Evolutionary conservation across 2,329 filamentous ascomycete species (phyloP), one percentile per base, ranked within the genome.

Genomic region (Arthroderma uncinatum): DNA sequence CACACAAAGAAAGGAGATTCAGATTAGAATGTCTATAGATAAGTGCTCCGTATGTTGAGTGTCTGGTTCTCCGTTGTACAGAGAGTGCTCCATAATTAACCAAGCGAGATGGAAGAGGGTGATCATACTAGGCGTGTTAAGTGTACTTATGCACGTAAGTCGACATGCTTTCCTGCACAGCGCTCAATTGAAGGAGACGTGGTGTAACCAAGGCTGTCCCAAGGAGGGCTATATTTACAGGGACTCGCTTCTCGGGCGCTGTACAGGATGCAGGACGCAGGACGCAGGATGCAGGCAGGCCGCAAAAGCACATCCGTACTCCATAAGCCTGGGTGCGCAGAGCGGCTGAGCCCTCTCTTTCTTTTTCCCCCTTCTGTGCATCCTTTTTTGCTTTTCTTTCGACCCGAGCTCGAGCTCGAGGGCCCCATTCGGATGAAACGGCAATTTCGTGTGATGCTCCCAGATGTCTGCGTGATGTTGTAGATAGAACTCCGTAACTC

Each of bases 361-460:
- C n/a, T 30, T 48, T 28, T n/a, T 30, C 19, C 25, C 19, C 28
- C 23, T 21, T 48, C 23, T 28, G 16, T 42, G 39, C 39, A 42
- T 48, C 23, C 23, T 48, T 6, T 48, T 48, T 9, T 30, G 4
- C 25, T 28, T 16, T 16, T 28, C n/a, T 28, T 16, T 12, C 30
- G 44, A 6, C 44, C 44, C 44, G 44, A 48, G 44, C 44, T 28
- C 44, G 16, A 48, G 44, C 23, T 48, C 23, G 28, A 16, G 21
- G 21, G 23, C 23, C 21, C 44, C 44, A 48, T 25, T 16, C 23
- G 21, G 44, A 21, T 48, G 44, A 48, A 48, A 48, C 44, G 44
- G 44, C 44, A 48, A 48, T 48, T 48, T 48, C 44, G 44, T 48
- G 44, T 23, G 44, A 48, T 48, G 44, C 21, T 48, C 12, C 21